phyloP scores from a whole-genome alignment of 257 asterid species.

The Solanum sitiens region DNA sequence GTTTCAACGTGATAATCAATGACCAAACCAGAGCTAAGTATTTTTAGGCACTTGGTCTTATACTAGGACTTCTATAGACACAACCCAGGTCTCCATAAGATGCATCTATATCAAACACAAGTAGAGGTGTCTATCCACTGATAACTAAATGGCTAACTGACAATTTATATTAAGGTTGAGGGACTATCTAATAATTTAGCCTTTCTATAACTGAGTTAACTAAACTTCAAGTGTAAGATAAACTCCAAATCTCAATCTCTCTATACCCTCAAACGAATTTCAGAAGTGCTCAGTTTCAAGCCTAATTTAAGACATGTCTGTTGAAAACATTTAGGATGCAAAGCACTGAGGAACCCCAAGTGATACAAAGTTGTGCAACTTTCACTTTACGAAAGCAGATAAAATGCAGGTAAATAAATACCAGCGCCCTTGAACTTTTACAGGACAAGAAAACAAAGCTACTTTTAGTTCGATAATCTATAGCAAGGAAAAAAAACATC shows the following conservation, averaged over 20 bases:
- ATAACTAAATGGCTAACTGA: background rate
- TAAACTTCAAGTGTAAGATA: background rate
- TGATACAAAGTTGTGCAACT: background rate
- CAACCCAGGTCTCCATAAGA: background rate
- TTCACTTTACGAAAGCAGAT: background rate
- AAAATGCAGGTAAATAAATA: background rate
- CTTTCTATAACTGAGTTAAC: background rate
- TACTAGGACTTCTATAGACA: background rate
- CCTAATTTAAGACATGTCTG: background rate
- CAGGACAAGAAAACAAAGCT: slow-evolving; percentile 9
- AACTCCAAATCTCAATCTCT: background rate
- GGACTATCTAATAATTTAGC: background rate
- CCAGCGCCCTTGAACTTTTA: background rate
- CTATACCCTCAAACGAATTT: background rate
- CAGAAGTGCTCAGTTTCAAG: background rate
- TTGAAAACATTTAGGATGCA: background rate
- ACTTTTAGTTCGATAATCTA: slow-evolving; percentile 19
- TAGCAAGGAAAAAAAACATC: slow-evolving; percentile 14
- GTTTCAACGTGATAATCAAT: background rate
- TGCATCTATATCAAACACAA: background rate
- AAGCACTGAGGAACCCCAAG: background rate
- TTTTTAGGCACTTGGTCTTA: background rate
- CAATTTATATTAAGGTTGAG: background rate
- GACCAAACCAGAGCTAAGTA: background rate
- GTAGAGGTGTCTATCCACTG: background rate